These are phyloP conservation scores for Capronia epimyces DNA, from an alignment of 2,329 filamentous ascomycete species.

Conservation along the genomic window DNA sequence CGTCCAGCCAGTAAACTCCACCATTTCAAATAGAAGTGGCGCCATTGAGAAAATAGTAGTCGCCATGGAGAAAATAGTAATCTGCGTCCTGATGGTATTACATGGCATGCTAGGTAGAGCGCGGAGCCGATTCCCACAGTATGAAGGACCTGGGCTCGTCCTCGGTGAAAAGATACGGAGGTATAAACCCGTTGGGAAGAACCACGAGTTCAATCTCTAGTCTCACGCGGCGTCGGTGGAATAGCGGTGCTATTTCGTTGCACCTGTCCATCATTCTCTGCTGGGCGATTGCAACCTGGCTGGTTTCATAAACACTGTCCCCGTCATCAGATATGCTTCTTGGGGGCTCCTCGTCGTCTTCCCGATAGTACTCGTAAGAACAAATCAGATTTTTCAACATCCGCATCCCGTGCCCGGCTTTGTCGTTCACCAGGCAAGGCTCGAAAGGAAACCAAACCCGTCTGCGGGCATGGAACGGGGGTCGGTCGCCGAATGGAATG, in stretches of 20 bases:
- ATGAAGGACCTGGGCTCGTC: slow-evolving; percentile 21
- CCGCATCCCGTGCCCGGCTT: slow-evolving; percentile 24
- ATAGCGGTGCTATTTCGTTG: slow-evolving; percentile 20
- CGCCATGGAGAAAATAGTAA: too few species aligned
- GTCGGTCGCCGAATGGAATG: slow-evolving; percentile 24
- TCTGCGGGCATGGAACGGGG: slow-evolving; percentile 21
- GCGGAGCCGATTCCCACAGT: slow-evolving; percentile 24
- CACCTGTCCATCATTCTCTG: slow-evolving; percentile 20
- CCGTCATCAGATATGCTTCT: slow-evolving; percentile 16
- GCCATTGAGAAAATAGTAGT: too few species aligned
- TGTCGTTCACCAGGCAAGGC: slow-evolving; percentile 23
- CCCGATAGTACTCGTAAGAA: slow-evolving; percentile 27
- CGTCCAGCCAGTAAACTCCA: too few species aligned
- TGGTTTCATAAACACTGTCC: slow-evolving; percentile 16
- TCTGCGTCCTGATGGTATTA: too few species aligned
- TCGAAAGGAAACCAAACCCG: slow-evolving; percentile 24
- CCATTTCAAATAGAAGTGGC: too few species aligned
- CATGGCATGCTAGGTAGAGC: too few species aligned
- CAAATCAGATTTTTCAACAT: slow-evolving; percentile 24
- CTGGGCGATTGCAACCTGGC: slow-evolving; percentile 19
- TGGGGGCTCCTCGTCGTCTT: slow-evolving; percentile 16
- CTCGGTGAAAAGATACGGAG: slow-evolving; percentile 28
- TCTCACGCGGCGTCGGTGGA: slow-evolving; percentile 17
- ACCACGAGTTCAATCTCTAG: slow-evolving; percentile 23
- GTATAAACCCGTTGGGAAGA: slow-evolving; percentile 27